Base-by-base conservation (phyloP, 2,329 filamentous ascomycete species). In the Neopestalotiopsis clavispora region DNA sequence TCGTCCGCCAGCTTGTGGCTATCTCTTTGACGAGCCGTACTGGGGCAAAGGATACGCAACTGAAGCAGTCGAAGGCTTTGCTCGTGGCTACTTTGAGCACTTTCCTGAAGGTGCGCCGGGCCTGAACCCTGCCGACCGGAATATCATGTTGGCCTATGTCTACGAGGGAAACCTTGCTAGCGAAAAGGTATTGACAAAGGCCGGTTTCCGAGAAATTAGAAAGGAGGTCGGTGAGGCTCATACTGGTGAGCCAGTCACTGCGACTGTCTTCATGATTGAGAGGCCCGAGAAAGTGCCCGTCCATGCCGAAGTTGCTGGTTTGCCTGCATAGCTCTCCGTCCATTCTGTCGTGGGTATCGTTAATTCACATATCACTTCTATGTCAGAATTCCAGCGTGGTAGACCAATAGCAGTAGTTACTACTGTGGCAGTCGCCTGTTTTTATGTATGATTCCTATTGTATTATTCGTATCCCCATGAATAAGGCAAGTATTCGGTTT, bases 31-130 rank as follows among this genome's bases (percentile, higher is more conserved):
- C 40, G 65, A 67, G 56, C 65, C 52, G 14, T 60, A 67, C 56
- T 67, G 65, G 65, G 65, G 65, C 32, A 67, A 42, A 13, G 65
- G 65, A 9, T 67, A 67, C n/a, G 65, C 65, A 6, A 59, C 65
- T 0, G 65, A 67, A 32, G 65, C 65, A 28, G 30, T 60, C 3
- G 17, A 20, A 5, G 65, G 14, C 7, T 67, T 59, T 12, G 52
- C 59, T 4, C 17, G n/a, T 10, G 34, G 14, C 7, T 67, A 67
- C 65, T 67, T 52, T 52, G 65, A 67, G 3, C 9, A 45, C 14
- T 67, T 67, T 30, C 65, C 65, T 10, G 20, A 28, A 10, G 65
- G 65, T n/a, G 12, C 30, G 52, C 52, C 52, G 17, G 23, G 32
- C 2, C 6, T 67, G 12, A 7, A n/a, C 4, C 56, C 65, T 0